Evolutionary conservation across 257 asterid genomes (phyloP), one percentile per base, ranked within the genome.

Genomic region (Nicotiana noctiflora): DNA sequence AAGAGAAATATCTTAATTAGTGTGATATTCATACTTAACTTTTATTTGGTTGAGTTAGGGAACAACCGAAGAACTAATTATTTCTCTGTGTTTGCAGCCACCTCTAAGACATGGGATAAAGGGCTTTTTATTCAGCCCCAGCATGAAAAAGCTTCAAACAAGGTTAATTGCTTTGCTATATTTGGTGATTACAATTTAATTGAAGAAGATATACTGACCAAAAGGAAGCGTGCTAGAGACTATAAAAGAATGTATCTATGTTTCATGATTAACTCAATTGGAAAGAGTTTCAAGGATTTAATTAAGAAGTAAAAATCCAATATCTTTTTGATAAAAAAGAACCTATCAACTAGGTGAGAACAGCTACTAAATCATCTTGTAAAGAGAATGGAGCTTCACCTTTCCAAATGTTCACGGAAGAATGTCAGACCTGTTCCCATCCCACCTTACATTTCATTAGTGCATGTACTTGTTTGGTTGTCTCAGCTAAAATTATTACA

Each of bases 81-180:
- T 14, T 18, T 34, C 27, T 63, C 51, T 77, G 21, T 76, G 74
- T 81, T 74, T 87, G 87, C 90, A 96, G 99, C 98, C 89, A 92
- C 90, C 82, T 91, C 98, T 31, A 92, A 92, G 83, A 59, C 84
- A 61, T 94, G 98, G 99, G 90, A 85, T 68, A 87, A 59, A 77
- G 98, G 98, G 76, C 89, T 96, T 82, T 86, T 90, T 84, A 90
- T 94, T 84, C 93, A 88, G 72, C 87, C 88, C 81, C 93, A 88
- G 84, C 90, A 86, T 82, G 96, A 83, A 76, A 87, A 87, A 81
- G 85, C 83, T 83, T 85, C 92, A 76, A 83, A 84, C 75, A 87
- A 91, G 98, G 99, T 96, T 85, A 72, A 79, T 68, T 76, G 80
- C 74, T 63, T 64, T 19, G 40, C 78, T 75, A 61, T 70, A 4